Base-by-base conservation (phyloP, 2,329 filamentous ascomycete species). In the Hysterium pulicare region DNA sequence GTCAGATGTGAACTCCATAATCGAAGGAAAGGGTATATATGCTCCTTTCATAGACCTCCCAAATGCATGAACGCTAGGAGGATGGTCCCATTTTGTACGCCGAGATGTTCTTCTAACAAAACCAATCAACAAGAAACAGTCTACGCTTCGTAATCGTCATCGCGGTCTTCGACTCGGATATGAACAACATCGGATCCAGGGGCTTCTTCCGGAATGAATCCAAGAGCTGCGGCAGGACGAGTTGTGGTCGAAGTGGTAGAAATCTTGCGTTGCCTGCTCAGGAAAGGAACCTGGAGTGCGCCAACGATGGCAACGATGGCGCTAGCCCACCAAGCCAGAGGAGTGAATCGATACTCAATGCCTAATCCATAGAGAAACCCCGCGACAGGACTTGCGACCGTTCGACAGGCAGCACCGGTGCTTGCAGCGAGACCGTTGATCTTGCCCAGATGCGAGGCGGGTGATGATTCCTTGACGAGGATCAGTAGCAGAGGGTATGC, bases 361-460 rank as follows among this genome's bases (percentile, higher is more conserved):
- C 82, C 82, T 3, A 79, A 57, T 13, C 80, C 79, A 53, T 87
- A 88, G 4, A 88, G 71, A 23, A 82, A 73, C 2, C 84, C 84
- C 2, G 82, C 81, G 21, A 87, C 65, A 0, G 84, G 84, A 17
- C 83, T 84, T 1, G 83, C 82, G 30, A 87, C 59, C 0, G 82
- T 87, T n/a, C 84, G 75, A 45, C 82, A 83, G 4, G 81, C 78
- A 16, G 84, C 86, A n/a, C 83, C 84, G 2, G 80, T 83, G 2
- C 81, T 84, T 46, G 86, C 86, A 36, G 84, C 83, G 7, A 87
- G 68, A 0, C 84, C 84, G 49, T 88, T 88, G 61, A 88, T 84
- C 53, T 79, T 82, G 1, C 84, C 84, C 13, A 88, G 71, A 4
- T 80, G 76, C 1, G 73, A 75, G 3, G 79, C 71, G 4, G 78